Conservation (phyloP, 2,329 filamentous ascomycete species). For the Herpotrichia juniperi region DNA sequence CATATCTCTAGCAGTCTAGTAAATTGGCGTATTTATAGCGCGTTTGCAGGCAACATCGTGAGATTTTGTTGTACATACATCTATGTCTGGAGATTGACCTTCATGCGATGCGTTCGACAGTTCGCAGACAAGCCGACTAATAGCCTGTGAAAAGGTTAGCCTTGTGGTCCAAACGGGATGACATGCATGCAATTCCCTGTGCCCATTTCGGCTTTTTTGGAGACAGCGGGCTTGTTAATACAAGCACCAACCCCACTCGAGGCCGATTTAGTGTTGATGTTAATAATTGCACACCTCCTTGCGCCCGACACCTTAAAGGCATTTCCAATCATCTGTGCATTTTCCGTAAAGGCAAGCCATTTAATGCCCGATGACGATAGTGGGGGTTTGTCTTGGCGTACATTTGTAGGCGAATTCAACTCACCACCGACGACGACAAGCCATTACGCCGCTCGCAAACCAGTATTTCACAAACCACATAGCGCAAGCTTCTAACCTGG, state of each 20-base stretch:
- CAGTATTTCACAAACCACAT: background rate
- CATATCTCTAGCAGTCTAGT: constrained; percentile 10
- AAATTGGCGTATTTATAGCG: constrained; percentile 7
- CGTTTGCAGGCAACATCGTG: constrained; percentile 4
- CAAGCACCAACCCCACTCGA: constrained; percentile 22
- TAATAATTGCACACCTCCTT: constrained; percentile 15
- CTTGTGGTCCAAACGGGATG: constrained; percentile 6
- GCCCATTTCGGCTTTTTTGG: background rate
- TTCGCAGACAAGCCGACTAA: background rate
- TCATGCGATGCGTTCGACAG: background rate
- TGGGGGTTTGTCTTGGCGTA: constrained; percentile 9
- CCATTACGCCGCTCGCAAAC: background rate
- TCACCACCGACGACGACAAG: constrained; percentile 13
- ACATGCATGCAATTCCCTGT: constrained; percentile 13
- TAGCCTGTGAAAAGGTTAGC: constrained; percentile 6
- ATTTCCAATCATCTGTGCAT: constrained; percentile 11
- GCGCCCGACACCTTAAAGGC: constrained; percentile 2
- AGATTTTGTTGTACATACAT: background rate
- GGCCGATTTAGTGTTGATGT: constrained; percentile 20
- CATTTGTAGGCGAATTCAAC: constrained; percentile 11
- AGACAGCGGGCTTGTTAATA: background rate
- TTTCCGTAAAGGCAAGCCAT: background rate
- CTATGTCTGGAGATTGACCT: background rate
- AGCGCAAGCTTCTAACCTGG: background rate
- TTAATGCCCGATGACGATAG: constrained; percentile 9